Percentiles rank a stretch among this genome's conserved stretches.
Conservation (phyloP, 495 filamentous ascomycete species). For the Achaetomiella virescens region DNA sequence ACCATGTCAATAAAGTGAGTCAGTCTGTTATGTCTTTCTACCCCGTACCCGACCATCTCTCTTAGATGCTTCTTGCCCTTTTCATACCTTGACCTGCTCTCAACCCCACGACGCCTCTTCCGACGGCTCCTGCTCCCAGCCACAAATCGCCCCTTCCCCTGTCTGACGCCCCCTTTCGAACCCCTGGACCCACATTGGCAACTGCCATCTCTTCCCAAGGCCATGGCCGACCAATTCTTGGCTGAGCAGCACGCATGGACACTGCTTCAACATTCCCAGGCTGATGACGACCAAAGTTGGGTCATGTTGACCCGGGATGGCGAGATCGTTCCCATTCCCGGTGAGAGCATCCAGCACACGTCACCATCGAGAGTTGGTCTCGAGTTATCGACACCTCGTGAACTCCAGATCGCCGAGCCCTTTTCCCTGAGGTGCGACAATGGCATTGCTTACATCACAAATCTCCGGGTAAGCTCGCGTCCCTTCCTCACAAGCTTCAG, state of each 20-base stretch:
- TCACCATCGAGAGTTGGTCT: conserved; percentile 40
- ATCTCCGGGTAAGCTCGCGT: conserved; percentile 64
- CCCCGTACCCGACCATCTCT: conserved; percentile 18
- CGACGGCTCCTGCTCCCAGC: conserved; percentile 3
- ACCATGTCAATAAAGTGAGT: conserved; percentile 68
- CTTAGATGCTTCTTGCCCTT: conserved; percentile 14
- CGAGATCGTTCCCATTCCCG: conserved; percentile 43
- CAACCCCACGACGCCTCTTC: conserved; percentile 20
- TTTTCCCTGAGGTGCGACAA: conserved; percentile 43
- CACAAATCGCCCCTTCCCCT: conserved; percentile 16
- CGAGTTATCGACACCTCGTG: conserved; percentile 38
- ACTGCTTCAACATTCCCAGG: conserved; percentile 22
- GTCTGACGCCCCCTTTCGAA: conserved; percentile 20
- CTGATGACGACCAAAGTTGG: conserved; percentile 47
- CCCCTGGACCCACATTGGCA: conserved; percentile 2
- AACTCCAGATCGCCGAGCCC: conserved; percentile 38
- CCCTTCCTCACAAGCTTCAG: not conserved
- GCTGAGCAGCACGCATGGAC: conserved; percentile 40
- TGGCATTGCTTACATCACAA: conserved; percentile 72
- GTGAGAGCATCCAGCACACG: conserved; percentile 43
- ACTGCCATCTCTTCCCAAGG: not conserved
- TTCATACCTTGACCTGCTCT: not conserved
- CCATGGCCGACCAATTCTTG: conserved; percentile 37
- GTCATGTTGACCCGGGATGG: conserved; percentile 47
- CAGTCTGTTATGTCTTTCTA: conserved; percentile 32